phyloP scores from a whole-genome alignment of 139 green algal species.

The Zygnema cylindricum region DNA sequence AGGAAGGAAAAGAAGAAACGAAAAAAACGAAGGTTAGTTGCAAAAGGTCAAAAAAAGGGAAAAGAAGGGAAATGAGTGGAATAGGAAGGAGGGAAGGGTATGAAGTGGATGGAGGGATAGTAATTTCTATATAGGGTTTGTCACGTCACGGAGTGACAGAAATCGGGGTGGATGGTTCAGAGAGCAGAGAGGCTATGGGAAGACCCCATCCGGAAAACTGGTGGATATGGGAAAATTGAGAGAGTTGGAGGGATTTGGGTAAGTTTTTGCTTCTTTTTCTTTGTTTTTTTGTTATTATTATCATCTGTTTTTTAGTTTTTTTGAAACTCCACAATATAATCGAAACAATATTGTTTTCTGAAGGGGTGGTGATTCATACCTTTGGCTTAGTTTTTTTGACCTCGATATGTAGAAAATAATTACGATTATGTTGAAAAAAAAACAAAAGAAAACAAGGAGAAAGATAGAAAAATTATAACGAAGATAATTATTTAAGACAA shows the following conservation, averaged over 20 bases:
- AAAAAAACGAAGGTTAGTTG: neutral
- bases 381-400: too few relatives aligned
- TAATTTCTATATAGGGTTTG: too few relatives aligned
- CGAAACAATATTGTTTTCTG: too few relatives aligned
- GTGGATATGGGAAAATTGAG: slow-evolving; percentile 65
- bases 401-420: too few relatives aligned
- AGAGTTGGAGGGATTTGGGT: slow-evolving; percentile 33
- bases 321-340: neutral
- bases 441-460: too few relatives aligned
- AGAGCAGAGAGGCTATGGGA: slow-evolving; percentile 58
- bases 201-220: slow-evolving; percentile 59
- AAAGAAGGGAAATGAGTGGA: neutral
- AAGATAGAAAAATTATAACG: too few relatives aligned
- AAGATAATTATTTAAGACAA: too few relatives aligned
- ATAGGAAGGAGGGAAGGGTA: neutral
- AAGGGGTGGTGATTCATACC: too few relatives aligned
- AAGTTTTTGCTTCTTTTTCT: neutral
- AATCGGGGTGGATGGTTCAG: slow-evolving; percentile 24
- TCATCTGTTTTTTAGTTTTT: neutral
- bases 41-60: neutral
- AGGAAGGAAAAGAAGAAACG: slow-evolving; percentile 20
- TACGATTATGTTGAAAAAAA: too few relatives aligned
- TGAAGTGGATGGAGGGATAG: too few relatives aligned
- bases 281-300: too few relatives aligned
- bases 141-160: too few relatives aligned